Conservation (phyloP, 2,329 filamentous ascomycete species). For the Bretziella fagacearum region DNA sequence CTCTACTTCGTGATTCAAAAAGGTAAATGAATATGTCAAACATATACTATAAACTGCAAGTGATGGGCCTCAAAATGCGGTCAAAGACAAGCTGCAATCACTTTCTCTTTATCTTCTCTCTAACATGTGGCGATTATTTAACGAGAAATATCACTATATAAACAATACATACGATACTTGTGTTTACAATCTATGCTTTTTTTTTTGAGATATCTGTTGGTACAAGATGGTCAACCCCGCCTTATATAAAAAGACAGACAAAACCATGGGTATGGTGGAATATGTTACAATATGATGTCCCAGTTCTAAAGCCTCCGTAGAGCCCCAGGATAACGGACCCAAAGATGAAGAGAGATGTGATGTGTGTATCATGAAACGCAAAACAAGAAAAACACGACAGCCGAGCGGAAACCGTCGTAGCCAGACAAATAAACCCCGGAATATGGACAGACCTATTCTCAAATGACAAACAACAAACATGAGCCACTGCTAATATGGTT, state of each 20-base stretch:
- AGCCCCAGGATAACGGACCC: background rate
- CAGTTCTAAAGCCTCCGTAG: background rate
- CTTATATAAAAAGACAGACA: background rate
- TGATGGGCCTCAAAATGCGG: background rate
- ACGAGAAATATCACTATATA: background rate
- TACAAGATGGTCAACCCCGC: slow-evolving; percentile 6
- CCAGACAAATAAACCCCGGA: background rate
- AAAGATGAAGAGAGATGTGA: background rate
- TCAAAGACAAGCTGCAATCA: background rate
- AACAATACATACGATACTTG: background rate
- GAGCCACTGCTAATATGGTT: background rate
- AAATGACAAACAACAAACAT: background rate
- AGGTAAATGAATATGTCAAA: background rate
- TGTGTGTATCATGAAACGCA: slow-evolving; percentile 10
- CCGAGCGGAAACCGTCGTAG: background rate
- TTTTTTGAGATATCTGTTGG: slow-evolving; percentile 9
- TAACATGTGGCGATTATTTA: background rate
- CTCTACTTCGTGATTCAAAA: background rate
- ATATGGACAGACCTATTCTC: background rate
- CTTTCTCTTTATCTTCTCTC: background rate
- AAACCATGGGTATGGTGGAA: background rate
- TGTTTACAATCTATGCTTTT: background rate
- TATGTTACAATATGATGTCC: slow-evolving; percentile 1
- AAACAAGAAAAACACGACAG: background rate
- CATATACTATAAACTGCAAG: background rate